Percentiles rank a stretch among this genome's conserved stretches.
Evolutionary conservation across 257 asterid genomes (phyloP).

Genomic region (Linaria vulgaris): DNA sequence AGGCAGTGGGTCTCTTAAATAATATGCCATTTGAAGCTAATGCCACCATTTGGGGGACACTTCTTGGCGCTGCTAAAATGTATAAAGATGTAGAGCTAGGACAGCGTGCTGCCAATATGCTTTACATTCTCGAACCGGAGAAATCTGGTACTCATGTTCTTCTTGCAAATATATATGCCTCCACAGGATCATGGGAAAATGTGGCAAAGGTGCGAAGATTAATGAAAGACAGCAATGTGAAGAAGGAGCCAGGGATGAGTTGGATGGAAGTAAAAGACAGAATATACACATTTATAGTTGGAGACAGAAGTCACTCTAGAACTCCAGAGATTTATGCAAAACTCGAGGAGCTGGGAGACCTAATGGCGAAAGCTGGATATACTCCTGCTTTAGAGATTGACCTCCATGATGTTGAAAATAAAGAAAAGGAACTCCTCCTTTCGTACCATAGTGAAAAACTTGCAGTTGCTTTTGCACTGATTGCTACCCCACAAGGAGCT

Average conservation of each 20-base stretch:
- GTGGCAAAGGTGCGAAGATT: slow-evolving; percentile 52
- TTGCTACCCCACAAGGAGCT: slow-evolving; percentile 65
- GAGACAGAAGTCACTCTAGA: slow-evolving; percentile 60
- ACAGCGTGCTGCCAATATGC: slow-evolving; percentile 57
- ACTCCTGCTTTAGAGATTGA: slow-evolving; percentile 64
- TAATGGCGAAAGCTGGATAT: slow-evolving; percentile 67
- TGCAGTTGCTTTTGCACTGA: slow-evolving; percentile 75
- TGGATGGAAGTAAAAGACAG: slow-evolving; percentile 76
- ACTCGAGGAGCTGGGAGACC: slow-evolving; percentile 57
- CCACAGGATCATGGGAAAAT: slow-evolving; percentile 65
- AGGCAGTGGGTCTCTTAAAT: slow-evolving; percentile 48
- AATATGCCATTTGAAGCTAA: slow-evolving; percentile 75
- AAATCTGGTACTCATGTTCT: slow-evolving; percentile 75
- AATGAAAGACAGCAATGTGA: slow-evolving; percentile 65
- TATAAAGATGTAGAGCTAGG: slow-evolving; percentile 73
- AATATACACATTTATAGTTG: slow-evolving; percentile 68
- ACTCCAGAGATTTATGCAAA: slow-evolving; percentile 60
- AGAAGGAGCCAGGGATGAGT: slow-evolving; percentile 88
- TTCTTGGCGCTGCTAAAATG: slow-evolving; percentile 75
- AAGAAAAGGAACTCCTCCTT: slow-evolving; percentile 65
- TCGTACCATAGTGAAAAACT: slow-evolving; percentile 78
- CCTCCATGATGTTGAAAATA: slow-evolving; percentile 60
- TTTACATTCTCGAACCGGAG: slow-evolving; percentile 58
- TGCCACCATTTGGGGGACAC: slow-evolving; percentile 70
- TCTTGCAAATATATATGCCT: slow-evolving; percentile 70